Conservation (phyloP, 768 basidiomycete species). For the Clitopilus hobsonii region DNA sequence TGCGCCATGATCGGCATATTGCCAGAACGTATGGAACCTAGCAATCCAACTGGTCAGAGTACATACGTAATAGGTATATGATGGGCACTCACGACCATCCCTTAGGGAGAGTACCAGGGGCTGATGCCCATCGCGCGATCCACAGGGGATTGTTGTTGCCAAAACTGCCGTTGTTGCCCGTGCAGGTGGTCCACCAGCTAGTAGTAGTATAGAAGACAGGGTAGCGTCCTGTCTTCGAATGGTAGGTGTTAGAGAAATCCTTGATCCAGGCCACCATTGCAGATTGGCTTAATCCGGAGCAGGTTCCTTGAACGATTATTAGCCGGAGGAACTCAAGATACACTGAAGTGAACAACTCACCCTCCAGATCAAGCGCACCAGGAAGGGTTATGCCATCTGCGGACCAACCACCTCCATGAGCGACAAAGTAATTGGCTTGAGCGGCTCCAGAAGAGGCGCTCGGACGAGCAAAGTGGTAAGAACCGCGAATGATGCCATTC, state of each 20-base stretch:
- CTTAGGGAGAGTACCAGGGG: constrained; percentile 50
- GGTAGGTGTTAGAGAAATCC: constrained; percentile 59
- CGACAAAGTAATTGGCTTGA: constrained; percentile 57
- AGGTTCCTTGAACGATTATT: constrained; percentile 39
- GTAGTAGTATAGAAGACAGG: constrained; percentile 58
- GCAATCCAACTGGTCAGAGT: neutral
- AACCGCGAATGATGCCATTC: constrained; percentile 52
- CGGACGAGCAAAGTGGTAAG: constrained; percentile 41
- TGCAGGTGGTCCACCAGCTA: constrained; percentile 66
- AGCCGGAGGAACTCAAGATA: neutral
- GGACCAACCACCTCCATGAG: constrained; percentile 35
- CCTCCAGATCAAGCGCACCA: constrained; percentile 60
- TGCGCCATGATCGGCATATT: constrained; percentile 50
- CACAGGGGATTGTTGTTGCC: constrained; percentile 50
- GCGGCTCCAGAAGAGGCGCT: constrained; percentile 46
- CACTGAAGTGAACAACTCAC: constrained; percentile 24
- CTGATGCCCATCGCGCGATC: constrained; percentile 51
- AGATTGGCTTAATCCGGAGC: constrained; percentile 48
- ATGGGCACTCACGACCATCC: constrained; percentile 41
- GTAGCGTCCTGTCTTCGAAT: constrained; percentile 34
- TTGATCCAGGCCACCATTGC: constrained; percentile 61
- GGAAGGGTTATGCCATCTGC: constrained; percentile 44
- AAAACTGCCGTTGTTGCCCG: constrained; percentile 52
- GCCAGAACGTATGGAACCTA: constrained; percentile 56
- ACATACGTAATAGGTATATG: neutral